These are phyloP conservation scores for Waitea zeae DNA, from an alignment of 1,284 basidiomycete genomes.

Conservation along the genomic window DNA sequence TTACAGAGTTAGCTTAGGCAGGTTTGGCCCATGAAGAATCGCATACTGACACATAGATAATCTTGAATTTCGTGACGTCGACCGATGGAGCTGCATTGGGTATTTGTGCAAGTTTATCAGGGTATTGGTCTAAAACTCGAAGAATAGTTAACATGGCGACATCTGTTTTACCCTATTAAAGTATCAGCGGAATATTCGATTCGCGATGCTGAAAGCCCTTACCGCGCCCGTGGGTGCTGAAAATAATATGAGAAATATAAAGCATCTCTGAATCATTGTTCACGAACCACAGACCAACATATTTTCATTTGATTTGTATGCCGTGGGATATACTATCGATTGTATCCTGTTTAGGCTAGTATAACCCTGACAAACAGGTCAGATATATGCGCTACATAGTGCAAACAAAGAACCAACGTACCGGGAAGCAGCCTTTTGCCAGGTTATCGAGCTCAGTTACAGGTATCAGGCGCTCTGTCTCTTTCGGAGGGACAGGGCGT, in stretches of 20 bases:
- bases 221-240: constrained; percentile 90
- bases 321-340: constrained; percentile 87
- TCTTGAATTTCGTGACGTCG: constrained; percentile 70
- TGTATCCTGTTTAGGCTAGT: constrained; percentile 85
- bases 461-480: constrained; percentile 56
- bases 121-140: constrained; percentile 70
- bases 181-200: constrained; percentile 3
- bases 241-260: constrained; percentile 1
- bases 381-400: background rate
- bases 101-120: constrained; percentile 14
- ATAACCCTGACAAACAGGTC: constrained; percentile 45
- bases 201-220: constrained; percentile 15
- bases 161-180: constrained; percentile 87
- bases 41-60: constrained; percentile 82
- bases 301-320: constrained; percentile 92
- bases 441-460: constrained; percentile 68
- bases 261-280: background rate
- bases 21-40: background rate
- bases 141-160: constrained; percentile 93
- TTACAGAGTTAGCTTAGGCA: constrained; percentile 2
- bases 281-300: constrained; percentile 84
- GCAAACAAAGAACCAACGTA: constrained; percentile 21
- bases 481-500: constrained; percentile 58
- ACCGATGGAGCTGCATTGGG: constrained; percentile 32
- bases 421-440: constrained; percentile 78